Conservation (phyloP, 2,329 filamentous ascomycete genomes). For the Fusarium multiceps region DNA sequence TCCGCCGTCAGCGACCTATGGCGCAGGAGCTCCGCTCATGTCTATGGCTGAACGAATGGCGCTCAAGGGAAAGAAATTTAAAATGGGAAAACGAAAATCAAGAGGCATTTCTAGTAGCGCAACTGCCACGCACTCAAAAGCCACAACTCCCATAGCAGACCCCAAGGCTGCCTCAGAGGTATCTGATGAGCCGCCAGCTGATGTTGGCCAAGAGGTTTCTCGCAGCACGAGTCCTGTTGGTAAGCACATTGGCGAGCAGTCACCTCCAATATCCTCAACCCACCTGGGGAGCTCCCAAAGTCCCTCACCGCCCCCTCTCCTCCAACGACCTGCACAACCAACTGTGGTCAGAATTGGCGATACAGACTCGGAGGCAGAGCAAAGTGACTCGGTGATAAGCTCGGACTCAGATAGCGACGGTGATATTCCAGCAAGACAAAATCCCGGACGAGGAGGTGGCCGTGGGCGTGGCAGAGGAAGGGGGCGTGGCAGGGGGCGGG, state of each 20-base stretch:
- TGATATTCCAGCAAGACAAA: slow-evolving; percentile 43
- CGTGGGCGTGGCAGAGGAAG: slow-evolving; percentile 30
- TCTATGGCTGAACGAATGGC: slow-evolving; percentile 70
- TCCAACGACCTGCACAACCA: slow-evolving; percentile 15
- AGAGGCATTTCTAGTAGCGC: slow-evolving; percentile 6
- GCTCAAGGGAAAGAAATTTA: slow-evolving; percentile 64
- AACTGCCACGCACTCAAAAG: slow-evolving; percentile 7
- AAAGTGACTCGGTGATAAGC: slow-evolving; percentile 13
- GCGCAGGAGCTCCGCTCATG: slow-evolving; percentile 54
- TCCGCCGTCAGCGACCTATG: slow-evolving; percentile 2
- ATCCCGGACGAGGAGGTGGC: slow-evolving; percentile 40
- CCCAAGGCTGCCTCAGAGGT: background rate
- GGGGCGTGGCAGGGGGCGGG: slow-evolving; percentile 27
- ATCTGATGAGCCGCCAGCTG: background rate
- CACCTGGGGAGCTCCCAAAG: slow-evolving; percentile 24
- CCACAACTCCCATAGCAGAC: background rate
- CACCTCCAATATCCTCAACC: slow-evolving; percentile 13
- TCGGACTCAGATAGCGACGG: slow-evolving; percentile 38
- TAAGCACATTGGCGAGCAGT: background rate
- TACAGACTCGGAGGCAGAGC: slow-evolving; percentile 39
- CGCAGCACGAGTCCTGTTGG: background rate
- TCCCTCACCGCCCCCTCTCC: slow-evolving; percentile 22
- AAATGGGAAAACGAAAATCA: slow-evolving; percentile 57
- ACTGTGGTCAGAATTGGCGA: slow-evolving; percentile 44
- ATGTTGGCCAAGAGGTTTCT: background rate